phyloP scores from a whole-genome alignment of 495 filamentous ascomycete species.

The Annulohypoxylon bovei region DNA sequence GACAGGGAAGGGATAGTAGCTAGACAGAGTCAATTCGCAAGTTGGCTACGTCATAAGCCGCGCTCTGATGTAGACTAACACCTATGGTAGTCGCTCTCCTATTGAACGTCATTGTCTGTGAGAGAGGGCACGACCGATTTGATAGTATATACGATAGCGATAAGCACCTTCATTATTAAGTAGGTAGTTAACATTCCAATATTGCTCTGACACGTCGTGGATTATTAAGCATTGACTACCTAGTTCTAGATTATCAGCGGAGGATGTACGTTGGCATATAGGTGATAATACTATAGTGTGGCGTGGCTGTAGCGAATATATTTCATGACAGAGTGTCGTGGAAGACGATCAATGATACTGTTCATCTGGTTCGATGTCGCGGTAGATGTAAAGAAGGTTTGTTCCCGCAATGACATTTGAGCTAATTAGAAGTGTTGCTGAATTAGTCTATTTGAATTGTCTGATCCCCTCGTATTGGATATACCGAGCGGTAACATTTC shows the following conservation, averaged over 20 bases:
- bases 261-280: neutral
- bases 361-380: neutral
- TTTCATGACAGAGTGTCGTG: neutral
- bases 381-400: neutral
- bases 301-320: too few relatives aligned
- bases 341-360: neutral
- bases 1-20: neutral
- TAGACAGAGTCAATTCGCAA: neutral
- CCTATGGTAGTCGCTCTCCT: constrained; percentile 8
- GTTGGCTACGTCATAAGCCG: constrained; percentile 31
- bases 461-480: neutral
- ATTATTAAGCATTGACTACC: neutral
- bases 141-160: neutral
- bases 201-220: constrained; percentile 13
- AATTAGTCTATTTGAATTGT: neutral
- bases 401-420: neutral
- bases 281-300: too few relatives aligned
- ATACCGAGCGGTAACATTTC: neutral
- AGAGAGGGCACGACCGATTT: neutral
- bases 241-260: neutral
- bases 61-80: constrained; percentile 2
- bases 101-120: constrained; percentile 1
- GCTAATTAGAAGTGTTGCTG: neutral
- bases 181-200: constrained; percentile 3
- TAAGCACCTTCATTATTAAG: neutral